These are phyloP conservation scores for Clitoria ternatea DNA, from an alignment of 306 rosid genomes.

Conservation along the genomic window DNA sequence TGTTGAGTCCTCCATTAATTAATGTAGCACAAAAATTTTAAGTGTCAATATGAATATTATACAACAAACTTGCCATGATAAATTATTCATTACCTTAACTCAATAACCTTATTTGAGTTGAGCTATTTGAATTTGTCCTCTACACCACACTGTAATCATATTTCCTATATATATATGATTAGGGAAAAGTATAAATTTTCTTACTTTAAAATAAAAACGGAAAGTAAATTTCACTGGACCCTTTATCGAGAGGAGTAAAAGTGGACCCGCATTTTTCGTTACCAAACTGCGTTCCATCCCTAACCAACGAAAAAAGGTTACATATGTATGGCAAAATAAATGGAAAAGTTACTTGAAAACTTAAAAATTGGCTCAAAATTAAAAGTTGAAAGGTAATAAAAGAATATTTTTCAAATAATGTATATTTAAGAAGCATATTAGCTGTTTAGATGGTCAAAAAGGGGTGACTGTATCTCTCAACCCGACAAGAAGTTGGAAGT, in stretches of 20 bases:
- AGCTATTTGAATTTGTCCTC: neutral
- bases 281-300: neutral
- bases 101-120: neutral
- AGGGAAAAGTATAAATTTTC: neutral
- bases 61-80: neutral
- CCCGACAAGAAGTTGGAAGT: conserved; percentile 51
- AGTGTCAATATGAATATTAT: neutral
- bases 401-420: no score
- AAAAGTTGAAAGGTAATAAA: no score
- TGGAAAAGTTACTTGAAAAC: no score
- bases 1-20: neutral
- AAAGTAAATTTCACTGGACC: neutral
- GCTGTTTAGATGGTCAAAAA: conserved; percentile 30
- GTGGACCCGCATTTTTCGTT: neutral
- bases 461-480: conserved; percentile 18
- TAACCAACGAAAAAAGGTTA: neutral
- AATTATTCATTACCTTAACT: neutral
- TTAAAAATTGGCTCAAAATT: no score
- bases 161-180: no score
- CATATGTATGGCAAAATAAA: no score
- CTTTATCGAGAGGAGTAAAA: neutral
- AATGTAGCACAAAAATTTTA: neutral
- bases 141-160: no score
- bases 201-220: no score
- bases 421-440: conserved; percentile 13